Percentiles rank a stretch among this genome's conserved stretches.
Conservation (phyloP, 148 eudicot genomes). For the Fallopia convolvulus region DNA sequence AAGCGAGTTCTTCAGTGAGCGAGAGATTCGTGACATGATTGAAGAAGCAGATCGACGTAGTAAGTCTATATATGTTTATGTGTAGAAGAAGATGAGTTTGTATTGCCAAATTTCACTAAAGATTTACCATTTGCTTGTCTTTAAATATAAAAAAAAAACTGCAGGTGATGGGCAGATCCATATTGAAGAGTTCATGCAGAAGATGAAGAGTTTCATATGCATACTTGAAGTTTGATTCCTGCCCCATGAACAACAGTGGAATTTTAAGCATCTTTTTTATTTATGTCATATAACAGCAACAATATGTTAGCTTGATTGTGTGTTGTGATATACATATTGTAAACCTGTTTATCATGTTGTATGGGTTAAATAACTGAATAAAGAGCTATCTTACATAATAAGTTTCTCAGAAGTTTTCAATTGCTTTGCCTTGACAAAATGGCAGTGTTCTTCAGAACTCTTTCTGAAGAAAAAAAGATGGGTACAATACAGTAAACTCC, state of each 20-base stretch:
- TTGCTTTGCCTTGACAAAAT: background rate
- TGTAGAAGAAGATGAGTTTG: too few relatives aligned
- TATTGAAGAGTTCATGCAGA: slow-evolving; percentile 7
- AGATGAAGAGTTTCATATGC: slow-evolving; percentile 9
- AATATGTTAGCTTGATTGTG: background rate
- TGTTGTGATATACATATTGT: background rate
- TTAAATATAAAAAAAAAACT: too few relatives aligned
- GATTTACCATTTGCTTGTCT: too few relatives aligned
- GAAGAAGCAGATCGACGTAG: slow-evolving; percentile 11
- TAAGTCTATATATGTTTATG: background rate
- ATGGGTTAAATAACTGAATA: background rate
- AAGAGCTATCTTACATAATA: background rate
- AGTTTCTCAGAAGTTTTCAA: background rate
- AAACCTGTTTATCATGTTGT: background rate
- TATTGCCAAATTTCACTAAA: too few relatives aligned
- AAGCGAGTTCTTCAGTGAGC: slow-evolving; percentile 11
- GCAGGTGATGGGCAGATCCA: slow-evolving; percentile 10
- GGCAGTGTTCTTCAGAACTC: background rate
- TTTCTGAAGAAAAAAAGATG: background rate
- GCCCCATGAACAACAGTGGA: background rate
- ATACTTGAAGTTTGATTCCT: slow-evolving; percentile 8
- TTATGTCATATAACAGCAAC: background rate
- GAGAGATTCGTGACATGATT: slow-evolving; percentile 12
- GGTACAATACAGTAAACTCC: background rate
- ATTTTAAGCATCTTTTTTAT: background rate